Evolutionary conservation across 2,329 filamentous ascomycete genomes (phyloP).

Genomic region (Ceratocystis cacaofunesta): DNA sequence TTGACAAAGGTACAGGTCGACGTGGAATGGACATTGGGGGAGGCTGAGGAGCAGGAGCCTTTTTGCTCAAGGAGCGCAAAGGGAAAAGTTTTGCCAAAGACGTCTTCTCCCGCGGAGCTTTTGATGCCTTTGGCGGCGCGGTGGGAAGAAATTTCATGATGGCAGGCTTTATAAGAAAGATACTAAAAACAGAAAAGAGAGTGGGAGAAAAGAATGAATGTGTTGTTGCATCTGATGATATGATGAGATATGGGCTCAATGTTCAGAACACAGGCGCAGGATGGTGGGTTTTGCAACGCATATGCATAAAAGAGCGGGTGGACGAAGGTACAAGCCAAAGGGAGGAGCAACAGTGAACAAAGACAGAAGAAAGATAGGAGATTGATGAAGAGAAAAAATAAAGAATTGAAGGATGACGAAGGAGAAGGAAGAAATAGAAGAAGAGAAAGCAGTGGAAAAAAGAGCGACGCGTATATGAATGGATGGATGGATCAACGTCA

Average conservation of each 20-base stretch:
- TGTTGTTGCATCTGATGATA: background rate
- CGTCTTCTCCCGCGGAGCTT: constrained; percentile 18
- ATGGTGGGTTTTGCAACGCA: background rate
- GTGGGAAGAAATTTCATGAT: constrained; percentile 16
- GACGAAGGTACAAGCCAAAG: no score
- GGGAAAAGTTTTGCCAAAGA: constrained; percentile 20
- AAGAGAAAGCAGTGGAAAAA: background rate
- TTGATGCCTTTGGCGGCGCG: constrained; percentile 15
- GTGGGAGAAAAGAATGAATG: constrained; percentile 34
- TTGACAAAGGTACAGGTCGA: constrained; percentile 23
- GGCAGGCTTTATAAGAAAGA: constrained; percentile 17
- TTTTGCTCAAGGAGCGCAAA: constrained; percentile 16
- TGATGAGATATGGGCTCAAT: background rate
- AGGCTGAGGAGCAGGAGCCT: constrained; percentile 16
- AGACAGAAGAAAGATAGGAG: constrained; percentile 32
- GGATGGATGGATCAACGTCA: background rate
- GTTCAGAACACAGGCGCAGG: background rate
- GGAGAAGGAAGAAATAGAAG: background rate
- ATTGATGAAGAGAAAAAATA: constrained; percentile 18
- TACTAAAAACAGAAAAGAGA: constrained; percentile 18
- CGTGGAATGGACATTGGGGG: constrained; percentile 26
- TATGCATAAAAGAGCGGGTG: background rate
- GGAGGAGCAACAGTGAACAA: constrained; percentile 25
- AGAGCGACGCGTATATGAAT: background rate
- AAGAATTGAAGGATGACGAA: background rate